Evolutionary conservation across 2,329 filamentous ascomycete species (phyloP).

Genomic region (Hypoxylon sp.): DNA sequence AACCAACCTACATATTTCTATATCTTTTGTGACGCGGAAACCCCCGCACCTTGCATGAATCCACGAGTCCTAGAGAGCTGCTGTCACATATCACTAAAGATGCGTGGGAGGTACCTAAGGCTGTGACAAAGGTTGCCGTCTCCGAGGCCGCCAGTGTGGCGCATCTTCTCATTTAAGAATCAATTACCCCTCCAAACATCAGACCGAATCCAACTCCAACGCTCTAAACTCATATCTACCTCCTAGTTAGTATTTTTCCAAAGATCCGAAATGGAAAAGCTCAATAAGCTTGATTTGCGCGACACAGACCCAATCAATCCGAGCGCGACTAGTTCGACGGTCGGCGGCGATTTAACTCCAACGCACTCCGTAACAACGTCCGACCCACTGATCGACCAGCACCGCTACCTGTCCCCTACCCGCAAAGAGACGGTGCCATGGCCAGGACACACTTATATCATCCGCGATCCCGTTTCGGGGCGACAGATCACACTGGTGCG

Average conservation of each 20-base stretch:
- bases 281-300: not conserved
- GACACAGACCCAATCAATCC: not conserved
- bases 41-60: constrained; percentile 6
- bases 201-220: not conserved
- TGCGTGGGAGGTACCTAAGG: not conserved
- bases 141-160: constrained; percentile 14
- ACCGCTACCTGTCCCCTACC: not conserved
- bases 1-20: not conserved
- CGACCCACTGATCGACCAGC: not conserved
- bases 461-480: constrained; percentile 23
- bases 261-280: not conserved
- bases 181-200: constrained; percentile 21
- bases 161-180: constrained; percentile 4
- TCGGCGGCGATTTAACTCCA: constrained; percentile 20
- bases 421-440: constrained; percentile 21
- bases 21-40: not conserved
- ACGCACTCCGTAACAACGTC: constrained; percentile 3
- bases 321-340: constrained; percentile 23
- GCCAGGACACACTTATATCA: constrained; percentile 31
- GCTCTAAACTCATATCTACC: not conserved
- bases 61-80: not conserved
- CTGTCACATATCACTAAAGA: not conserved
- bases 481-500: constrained; percentile 27
- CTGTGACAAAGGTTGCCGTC: constrained; percentile 6
- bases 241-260: too few relatives aligned